Conservation (phyloP, 306 rosid species). For the Carpinus fangiana region DNA sequence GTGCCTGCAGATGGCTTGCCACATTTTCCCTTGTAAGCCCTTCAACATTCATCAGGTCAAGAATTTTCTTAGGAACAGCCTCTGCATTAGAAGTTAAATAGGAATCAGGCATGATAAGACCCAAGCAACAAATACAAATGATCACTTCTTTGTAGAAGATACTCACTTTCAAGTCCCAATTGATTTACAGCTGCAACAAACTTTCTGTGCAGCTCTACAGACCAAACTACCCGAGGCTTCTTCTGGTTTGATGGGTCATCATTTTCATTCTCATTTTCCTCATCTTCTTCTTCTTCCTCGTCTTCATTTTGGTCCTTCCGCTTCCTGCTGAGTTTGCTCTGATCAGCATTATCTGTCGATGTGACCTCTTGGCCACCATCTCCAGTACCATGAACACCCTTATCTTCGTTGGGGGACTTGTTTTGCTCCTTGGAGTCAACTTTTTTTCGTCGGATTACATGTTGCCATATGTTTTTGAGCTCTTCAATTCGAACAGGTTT, state of each 20-base stretch:
- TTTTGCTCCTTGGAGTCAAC: slow-evolving; percentile 45
- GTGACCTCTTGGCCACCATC: slow-evolving; percentile 37
- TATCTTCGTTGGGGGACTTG: slow-evolving; percentile 31
- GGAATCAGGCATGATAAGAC: slow-evolving; percentile 17
- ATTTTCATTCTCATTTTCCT: slow-evolving; percentile 44
- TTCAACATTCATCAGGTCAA: slow-evolving; percentile 82
- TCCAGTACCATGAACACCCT: slow-evolving; percentile 21
- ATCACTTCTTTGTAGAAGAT: slow-evolving; percentile 8
- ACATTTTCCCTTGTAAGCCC: slow-evolving; percentile 90
- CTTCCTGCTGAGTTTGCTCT: slow-evolving; percentile 37
- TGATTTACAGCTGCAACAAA: slow-evolving; percentile 70
- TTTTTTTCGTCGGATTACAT: slow-evolving; percentile 69
- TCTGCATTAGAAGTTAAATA: slow-evolving; percentile 45
- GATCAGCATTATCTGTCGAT: slow-evolving; percentile 34
- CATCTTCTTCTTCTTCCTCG: slow-evolving; percentile 57
- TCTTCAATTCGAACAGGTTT: slow-evolving; percentile 80
- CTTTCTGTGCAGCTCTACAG: slow-evolving; percentile 61
- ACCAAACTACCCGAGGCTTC: slow-evolving; percentile 79
- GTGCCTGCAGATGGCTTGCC: slow-evolving; percentile 92
- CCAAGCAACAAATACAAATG: neutral
- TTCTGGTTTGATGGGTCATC: slow-evolving; percentile 61
- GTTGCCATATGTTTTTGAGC: slow-evolving; percentile 88
- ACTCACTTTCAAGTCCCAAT: slow-evolving; percentile 78
- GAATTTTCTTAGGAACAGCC: slow-evolving; percentile 85
- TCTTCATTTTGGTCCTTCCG: slow-evolving; percentile 59